These are phyloP conservation scores for Chlamydomonas schloesseri DNA, from an alignment of 139 green algal genomes.

Conservation along the genomic window DNA sequence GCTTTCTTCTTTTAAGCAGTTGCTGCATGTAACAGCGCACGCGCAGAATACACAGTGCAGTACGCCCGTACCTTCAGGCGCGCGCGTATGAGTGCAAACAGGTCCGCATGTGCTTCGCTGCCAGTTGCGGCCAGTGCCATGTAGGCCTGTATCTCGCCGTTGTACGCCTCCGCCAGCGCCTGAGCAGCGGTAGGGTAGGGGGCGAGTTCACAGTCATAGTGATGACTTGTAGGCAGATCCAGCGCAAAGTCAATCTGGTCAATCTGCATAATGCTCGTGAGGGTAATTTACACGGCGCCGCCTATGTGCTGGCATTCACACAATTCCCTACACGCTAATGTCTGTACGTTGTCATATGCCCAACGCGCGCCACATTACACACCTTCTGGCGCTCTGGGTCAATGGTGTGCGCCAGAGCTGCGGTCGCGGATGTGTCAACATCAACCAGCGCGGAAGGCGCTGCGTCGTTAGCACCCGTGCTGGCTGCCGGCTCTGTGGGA, in stretches of 20 bases:
- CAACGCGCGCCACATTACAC: background rate
- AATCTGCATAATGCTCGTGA: no score
- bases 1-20: no score
- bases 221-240: background rate
- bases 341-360: no score
- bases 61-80: background rate
- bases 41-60: no score
- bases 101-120: background rate
- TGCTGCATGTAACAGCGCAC: no score
- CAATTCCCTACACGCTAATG: no score
- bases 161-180: background rate
- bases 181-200: background rate
- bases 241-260: no score
- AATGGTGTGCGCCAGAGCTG: background rate
- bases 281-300: no score
- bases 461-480: background rate
- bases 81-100: constrained; percentile 16
- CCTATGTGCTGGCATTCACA: no score
- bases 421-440: background rate
- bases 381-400: constrained; percentile 19
- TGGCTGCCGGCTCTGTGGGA: background rate
- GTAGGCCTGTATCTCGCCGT: background rate
- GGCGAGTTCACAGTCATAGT: background rate
- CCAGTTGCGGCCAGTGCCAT: background rate
- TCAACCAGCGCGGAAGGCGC: background rate